Evolutionary conservation across 495 filamentous ascomycete species (phyloP).

Genomic region (Bathelium albidoporum): DNA sequence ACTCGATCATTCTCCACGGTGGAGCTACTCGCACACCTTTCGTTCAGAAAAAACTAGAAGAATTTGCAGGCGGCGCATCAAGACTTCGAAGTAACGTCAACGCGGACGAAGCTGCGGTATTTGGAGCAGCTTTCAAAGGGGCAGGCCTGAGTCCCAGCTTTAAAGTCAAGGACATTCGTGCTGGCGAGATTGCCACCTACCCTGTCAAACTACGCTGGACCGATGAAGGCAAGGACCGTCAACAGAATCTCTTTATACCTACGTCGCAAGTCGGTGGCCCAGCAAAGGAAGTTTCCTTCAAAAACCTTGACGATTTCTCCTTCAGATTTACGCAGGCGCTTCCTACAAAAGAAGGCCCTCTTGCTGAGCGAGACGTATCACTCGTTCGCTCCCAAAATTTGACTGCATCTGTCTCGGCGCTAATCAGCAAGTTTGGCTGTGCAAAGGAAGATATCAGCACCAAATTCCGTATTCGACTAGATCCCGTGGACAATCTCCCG

Average conservation of each 20-base stretch:
- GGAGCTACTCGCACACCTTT: conserved; percentile 88
- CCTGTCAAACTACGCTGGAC: conserved; percentile 59
- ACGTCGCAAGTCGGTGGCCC: conserved; percentile 58
- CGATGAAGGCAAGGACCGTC: conserved; percentile 48
- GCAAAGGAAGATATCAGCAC: conserved; percentile 64
- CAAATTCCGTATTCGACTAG: conserved; percentile 65
- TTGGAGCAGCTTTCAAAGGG: conserved; percentile 91
- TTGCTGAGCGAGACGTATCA: conserved; percentile 42
- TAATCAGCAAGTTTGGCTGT: conserved; percentile 70
- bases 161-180: conserved; percentile 90
- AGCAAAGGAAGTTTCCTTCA: conserved; percentile 79
- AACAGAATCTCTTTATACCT: conserved; percentile 69
- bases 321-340: conserved; percentile 70
- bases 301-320: conserved; percentile 75
- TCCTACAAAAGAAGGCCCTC: conserved; percentile 29
- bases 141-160: conserved; percentile 87
- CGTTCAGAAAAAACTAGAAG: conserved; percentile 82
- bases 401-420: conserved; percentile 63
- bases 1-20: conserved; percentile 87
- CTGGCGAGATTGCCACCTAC: conserved; percentile 62
- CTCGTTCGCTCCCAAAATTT: conserved; percentile 67
- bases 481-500: conserved; percentile 66
- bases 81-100: conserved; percentile 93
- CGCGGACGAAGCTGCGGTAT: conserved; percentile 91
- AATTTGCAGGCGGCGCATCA: conserved; percentile 53